Conservation (phyloP, 2,329 filamentous ascomycete genomes). For the Tolypocladium tundrense region DNA sequence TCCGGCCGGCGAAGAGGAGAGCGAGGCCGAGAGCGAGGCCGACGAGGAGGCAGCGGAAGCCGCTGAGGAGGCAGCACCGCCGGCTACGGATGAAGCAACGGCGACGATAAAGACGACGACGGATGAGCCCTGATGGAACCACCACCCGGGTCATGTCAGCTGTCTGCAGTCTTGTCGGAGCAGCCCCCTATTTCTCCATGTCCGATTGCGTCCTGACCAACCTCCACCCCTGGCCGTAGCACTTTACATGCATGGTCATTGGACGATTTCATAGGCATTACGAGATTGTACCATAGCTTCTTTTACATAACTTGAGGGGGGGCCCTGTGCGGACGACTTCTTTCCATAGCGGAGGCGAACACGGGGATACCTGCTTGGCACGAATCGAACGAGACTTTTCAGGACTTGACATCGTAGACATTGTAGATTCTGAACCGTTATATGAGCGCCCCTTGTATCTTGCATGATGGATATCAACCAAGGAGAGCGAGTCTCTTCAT, state of each 20-base stretch:
- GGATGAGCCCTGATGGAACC: background rate
- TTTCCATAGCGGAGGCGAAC: constrained; percentile 24
- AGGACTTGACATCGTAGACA: background rate
- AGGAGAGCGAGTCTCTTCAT: constrained; percentile 41
- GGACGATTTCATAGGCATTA: background rate
- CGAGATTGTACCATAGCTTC: background rate
- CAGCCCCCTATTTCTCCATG: background rate
- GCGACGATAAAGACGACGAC: background rate
- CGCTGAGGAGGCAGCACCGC: constrained; percentile 2
- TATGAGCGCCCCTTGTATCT: background rate
- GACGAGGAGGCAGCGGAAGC: constrained; percentile 11
- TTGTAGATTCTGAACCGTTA: background rate
- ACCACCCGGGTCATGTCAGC: background rate
- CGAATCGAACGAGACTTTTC: constrained; percentile 2
- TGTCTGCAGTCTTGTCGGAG: background rate
- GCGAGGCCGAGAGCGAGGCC: constrained; percentile 6
- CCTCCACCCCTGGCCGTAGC: background rate
- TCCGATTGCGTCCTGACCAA: background rate
- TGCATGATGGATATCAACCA: constrained; percentile 22
- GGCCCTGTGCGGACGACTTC: background rate
- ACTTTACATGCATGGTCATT: background rate
- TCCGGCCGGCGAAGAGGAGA: constrained; percentile 26
- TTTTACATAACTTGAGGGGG: background rate
- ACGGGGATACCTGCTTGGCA: constrained; percentile 10
- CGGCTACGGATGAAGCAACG: constrained; percentile 1